A percentile compares a stretch with the other conserved stretches of the same genome.
Conservation (phyloP, 768 basidiomycete species). For the Krasilnikovozyma curviuscula region DNA sequence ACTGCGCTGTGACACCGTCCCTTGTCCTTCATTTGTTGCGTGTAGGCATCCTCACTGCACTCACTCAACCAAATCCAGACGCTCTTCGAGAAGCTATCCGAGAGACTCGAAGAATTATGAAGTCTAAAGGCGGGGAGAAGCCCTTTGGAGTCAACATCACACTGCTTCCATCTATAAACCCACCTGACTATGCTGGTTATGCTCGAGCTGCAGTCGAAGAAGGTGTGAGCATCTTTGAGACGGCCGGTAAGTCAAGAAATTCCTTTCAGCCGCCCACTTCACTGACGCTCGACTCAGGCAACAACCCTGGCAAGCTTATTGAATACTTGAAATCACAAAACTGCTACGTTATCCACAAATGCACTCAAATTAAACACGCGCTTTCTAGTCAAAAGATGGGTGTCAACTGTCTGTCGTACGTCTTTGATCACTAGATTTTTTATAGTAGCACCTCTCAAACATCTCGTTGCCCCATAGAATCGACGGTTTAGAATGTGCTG, state of each 20-base stretch:
- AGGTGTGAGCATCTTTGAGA: constrained; percentile 75
- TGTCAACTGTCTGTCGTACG: constrained; percentile 67
- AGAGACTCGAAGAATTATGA: constrained; percentile 42
- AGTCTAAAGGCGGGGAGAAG: too few relatives aligned
- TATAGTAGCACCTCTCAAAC: too few relatives aligned
- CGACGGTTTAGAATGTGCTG: too few relatives aligned
- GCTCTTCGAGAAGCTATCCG: constrained; percentile 60
- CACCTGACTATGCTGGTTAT: constrained; percentile 51
- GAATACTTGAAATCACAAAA: not conserved
- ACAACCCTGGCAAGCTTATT: not conserved
- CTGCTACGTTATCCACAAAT: constrained; percentile 54
- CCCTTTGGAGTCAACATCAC: constrained; percentile 57
- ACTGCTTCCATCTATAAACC: constrained; percentile 58
- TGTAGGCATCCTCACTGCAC: constrained; percentile 59
- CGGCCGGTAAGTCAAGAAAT: constrained; percentile 35
- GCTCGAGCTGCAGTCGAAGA: constrained; percentile 54
- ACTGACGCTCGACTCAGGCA: not conserved
- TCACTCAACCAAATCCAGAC: constrained; percentile 70
- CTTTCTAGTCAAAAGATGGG: constrained; percentile 43
- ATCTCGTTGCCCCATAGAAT: too few relatives aligned
- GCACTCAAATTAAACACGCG: constrained; percentile 22
- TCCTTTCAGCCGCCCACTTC: not conserved
- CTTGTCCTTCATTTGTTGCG: too few relatives aligned
- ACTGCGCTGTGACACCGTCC: too few relatives aligned
- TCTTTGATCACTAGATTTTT: too few relatives aligned